phyloP scores from a whole-genome alignment of 768 basidiomycete species.

The Suillus plorans region DNA sequence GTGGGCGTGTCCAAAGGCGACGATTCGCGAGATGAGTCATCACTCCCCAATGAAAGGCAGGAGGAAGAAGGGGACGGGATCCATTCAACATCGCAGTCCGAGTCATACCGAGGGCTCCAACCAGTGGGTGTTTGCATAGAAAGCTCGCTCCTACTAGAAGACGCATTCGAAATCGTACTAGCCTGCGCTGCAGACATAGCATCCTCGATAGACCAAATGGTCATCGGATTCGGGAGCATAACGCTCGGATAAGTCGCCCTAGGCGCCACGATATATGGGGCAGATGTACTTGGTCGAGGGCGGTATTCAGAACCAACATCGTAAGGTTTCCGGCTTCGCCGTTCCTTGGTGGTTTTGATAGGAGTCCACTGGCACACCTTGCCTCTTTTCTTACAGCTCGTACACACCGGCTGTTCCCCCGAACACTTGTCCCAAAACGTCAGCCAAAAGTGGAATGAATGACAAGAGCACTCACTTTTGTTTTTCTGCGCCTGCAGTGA shows the following conservation, averaged over 20 bases:
- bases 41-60: neutral
- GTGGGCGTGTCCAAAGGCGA: neutral
- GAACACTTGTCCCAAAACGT: neutral
- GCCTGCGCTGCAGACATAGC: neutral
- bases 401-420: neutral
- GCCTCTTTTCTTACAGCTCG: neutral
- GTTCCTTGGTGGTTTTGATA: neutral
- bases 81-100: neutral
- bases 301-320: neutral
- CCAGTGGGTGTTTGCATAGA: neutral
- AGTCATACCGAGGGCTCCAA: neutral
- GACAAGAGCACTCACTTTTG: neutral
- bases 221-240: neutral
- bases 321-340: neutral
- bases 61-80: neutral
- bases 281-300: neutral
- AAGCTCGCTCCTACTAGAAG: neutral
- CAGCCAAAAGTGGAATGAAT: neutral
- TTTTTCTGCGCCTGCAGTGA: neutral
- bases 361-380: conserved; percentile 1
- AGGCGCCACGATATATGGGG: neutral
- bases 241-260: neutral
- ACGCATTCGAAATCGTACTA: neutral
- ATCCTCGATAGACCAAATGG: neutral
- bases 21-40: neutral